Base-by-base conservation (phyloP, 257 asterid genomes). In the Solanum etuberosum region DNA sequence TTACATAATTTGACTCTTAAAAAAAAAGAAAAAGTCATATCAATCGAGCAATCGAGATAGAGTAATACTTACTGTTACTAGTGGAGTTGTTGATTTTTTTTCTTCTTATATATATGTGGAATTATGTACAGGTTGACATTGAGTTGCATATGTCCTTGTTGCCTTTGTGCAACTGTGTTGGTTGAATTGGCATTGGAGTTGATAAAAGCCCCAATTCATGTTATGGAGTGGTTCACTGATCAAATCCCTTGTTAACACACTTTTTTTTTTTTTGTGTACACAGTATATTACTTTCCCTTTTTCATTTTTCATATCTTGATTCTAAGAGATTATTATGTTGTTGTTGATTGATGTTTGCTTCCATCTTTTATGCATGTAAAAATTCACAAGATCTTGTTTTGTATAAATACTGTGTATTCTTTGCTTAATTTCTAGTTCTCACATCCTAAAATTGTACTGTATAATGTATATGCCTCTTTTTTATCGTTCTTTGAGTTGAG, bases 181-280 rank as follows among this genome's bases (percentile, higher is more conserved):
- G 94, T 92, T 90, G 96, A 93, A 87, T 14, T 93, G 88, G 93
- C 95, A 65, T 84, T 93, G 86, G 89, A 89, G 89, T 90, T 95
- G 35, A 91, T 94, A 90, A 95, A 92, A 85, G 95, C 97, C 34
- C 95, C 98, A 7, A 86, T 95, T 74, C 94, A 91, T 80, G 96
- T 94, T 35, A 93, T 94, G 94, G 70, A 85, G 76, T 93, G 97
- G 93, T 94, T 92, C 76, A 89, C 93, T 68, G 83, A 93, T 86
- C 90, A 91, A 86, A 92, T 92, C 77, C 96, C 97, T 48, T 93
- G 96, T 86, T 95, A 76, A 87, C 13, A 35, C 6, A 29, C n/a
- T 18, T 23, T 13, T 7, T 70, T 13, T 31, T 61, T 65, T 31
- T 31, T 4, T 42, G 51, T 70, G 7, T n/a, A 65, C 35, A 68